Evolutionary conservation across 1,139 yeast species (phyloP), one percentile per base, ranked within the genome.

Genomic region (Debaryomycetaceae sp.): DNA sequence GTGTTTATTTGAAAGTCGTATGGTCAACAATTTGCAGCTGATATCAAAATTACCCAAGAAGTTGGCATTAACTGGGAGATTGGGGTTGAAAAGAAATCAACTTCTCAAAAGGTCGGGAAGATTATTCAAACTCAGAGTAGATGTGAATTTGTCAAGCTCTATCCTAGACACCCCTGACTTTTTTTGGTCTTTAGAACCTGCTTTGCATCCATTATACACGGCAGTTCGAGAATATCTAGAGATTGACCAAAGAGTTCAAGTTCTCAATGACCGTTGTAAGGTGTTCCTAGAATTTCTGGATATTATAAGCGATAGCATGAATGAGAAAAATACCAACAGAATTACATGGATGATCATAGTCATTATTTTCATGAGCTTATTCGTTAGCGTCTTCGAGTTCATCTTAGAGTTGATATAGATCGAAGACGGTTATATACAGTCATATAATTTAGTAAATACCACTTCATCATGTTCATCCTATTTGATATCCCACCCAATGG

Each of bases 111-210:
- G 91, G 58, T 87, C 96, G 1, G 99, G 99, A 11, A 84, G 87
- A 58, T 68, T 93, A 42, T 91, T 91, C 70, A 91, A 90, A 56
- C 65, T 93, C 31, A 72, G 99, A 40, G 97, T 91, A 6, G 99
- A 93, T 64, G 98, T 93, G 4, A 93, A 93, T 60, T 70, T 93
- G 45, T 85, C 95, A 6, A 87, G 97, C 11, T 88, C 90, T 48
- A 91, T 93, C 23, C 72, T 93, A 45, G 99, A 93, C 59, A 90
- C 97, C 0, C 99, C 99, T 0, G 96, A 88, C 47, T 90, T 89
- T 58, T 93, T 93, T 63, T 93, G 99, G 99, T 87, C 93, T 24
- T 81, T 86, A 49, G 99, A 93, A 64, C 99, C 99, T 4, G 91
- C 96, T 34, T 75, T 93, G 51, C 95, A 91, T 61, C 98, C 98